These are phyloP conservation scores for Leptographium galeiforme DNA, from an alignment of 2,329 filamentous ascomycete species.

Conservation along the genomic window DNA sequence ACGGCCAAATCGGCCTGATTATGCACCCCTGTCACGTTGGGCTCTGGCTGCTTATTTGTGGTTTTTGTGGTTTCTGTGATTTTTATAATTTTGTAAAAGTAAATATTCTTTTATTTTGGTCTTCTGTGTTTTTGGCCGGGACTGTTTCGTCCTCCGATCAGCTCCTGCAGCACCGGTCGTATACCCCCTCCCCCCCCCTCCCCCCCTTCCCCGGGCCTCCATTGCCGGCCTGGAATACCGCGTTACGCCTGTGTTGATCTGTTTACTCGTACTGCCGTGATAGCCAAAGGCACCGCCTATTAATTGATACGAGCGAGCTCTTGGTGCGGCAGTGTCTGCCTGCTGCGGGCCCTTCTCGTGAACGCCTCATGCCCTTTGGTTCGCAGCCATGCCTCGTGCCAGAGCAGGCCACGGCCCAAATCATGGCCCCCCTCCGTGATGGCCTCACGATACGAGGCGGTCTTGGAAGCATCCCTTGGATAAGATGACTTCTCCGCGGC, in stretches of 20 bases:
- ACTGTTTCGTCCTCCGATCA: no score
- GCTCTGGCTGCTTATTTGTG: background rate
- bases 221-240: no score
- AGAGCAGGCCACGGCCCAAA: background rate
- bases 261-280: no score
- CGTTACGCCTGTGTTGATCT: no score
- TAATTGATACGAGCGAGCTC: no score
- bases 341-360: background rate
- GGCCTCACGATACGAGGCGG: background rate
- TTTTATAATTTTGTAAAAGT: background rate
- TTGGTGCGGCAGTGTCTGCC: no score
- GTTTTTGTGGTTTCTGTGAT: background rate
- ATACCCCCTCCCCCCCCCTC: no score
- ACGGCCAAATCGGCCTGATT: background rate
- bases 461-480: background rate
- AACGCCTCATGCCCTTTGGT: background rate
- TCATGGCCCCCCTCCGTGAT: background rate
- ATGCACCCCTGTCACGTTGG: background rate
- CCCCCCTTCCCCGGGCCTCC: no score
- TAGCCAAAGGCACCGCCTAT: no score
- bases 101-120: no score
- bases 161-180: no score
- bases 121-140: no score
- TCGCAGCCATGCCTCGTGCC: background rate
- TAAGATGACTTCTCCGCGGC: background rate